Base-by-base conservation (phyloP, 306 rosid genomes). In the Cucurbita pepo region DNA sequence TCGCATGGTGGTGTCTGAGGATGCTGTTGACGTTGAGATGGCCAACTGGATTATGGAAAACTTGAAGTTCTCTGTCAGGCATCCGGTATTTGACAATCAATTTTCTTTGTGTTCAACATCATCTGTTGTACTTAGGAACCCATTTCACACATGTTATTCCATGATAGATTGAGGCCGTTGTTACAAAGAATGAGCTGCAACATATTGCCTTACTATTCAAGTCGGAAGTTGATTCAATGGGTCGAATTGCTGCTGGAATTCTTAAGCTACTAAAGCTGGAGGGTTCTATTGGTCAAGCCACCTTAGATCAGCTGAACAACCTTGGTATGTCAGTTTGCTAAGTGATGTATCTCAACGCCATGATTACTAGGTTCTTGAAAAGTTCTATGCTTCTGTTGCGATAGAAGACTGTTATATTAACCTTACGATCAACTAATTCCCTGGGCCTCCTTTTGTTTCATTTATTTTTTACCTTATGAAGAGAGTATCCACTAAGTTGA, bases 201-300 rank as follows among this genome's bases (percentile, higher is more conserved):
- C 86, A 90, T 81, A 90, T 93, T 78, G 83, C 96, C 71, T 75
- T 83, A 66, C 81, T 93, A 72, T 90, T 95, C 87, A 93, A 93
- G 84, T 93, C 98, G 10, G 98, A 93, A 86, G 89, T 93, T 56
- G 98, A 90, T 80, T 93, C 98, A 25, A 54, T 86, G 86, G 98
- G 97, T 77, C 86, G 96, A 76, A 90, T 93, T 72, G 83, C 94
- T 45, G 97, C 93, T 80, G 97, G 89, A 83, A 80, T 90, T 83
- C 80, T 93, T 56, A 81, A 88, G 73, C 75, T 93, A 66, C 88
- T 93, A 22, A 93, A 93, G 90, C 83, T 93, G 76, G 98, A 93
- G 82, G 89, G 83, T 34, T 88, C 98, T 74, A 82, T 93, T 75
- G 97, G 97, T 73, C 94, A 86, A 82, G 86, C 94, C 43, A 89